Conservation (phyloP, 2,329 filamentous ascomycete genomes). For the Aspergillus piperis region DNA sequence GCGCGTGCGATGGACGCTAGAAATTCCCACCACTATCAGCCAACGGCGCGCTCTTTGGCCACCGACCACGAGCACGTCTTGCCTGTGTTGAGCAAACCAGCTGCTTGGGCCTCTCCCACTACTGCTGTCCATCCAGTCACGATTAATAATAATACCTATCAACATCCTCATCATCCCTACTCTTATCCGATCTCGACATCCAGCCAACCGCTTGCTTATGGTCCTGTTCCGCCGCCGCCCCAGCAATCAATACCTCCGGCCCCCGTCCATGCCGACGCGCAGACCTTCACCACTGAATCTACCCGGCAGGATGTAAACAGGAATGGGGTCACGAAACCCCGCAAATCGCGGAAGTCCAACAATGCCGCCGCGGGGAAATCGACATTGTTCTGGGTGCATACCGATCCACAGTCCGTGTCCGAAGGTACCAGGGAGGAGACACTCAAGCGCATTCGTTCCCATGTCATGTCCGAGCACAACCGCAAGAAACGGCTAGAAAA, state of each 20-base stretch:
- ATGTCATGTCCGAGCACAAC: slow-evolving; percentile 47
- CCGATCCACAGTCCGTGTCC: slow-evolving; percentile 39
- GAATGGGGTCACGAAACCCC: slow-evolving; percentile 32
- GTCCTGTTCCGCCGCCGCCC: slow-evolving; percentile 11
- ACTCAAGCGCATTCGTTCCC: slow-evolving; percentile 45
- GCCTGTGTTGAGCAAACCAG: slow-evolving; percentile 30
- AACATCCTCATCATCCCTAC: slow-evolving; percentile 9
- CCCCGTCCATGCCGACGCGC: slow-evolving; percentile 9
- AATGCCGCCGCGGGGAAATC: slow-evolving; percentile 33
- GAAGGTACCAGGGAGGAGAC: slow-evolving; percentile 41
- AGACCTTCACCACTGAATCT: slow-evolving; percentile 5
- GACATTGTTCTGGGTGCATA: slow-evolving; percentile 45
- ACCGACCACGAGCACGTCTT: slow-evolving; percentile 31
- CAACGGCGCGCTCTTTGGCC: slow-evolving; percentile 17
- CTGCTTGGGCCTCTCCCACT: slow-evolving; percentile 19
- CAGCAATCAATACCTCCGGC: slow-evolving; percentile 9
- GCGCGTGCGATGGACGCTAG: slow-evolving; percentile 36
- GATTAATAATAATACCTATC: slow-evolving; percentile 12
- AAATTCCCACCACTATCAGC: slow-evolving; percentile 23
- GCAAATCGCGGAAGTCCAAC: slow-evolving; percentile 37
- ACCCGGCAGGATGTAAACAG: slow-evolving; percentile 18
- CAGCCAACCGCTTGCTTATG: slow-evolving; percentile 13
- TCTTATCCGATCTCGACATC: slow-evolving; percentile 18
- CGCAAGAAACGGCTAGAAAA: slow-evolving; percentile 44
- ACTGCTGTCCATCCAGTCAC: slow-evolving; percentile 1